Evolutionary conservation across 2,329 filamentous ascomycete species (phyloP).

Genomic region (Ophiosphaerella korrae): DNA sequence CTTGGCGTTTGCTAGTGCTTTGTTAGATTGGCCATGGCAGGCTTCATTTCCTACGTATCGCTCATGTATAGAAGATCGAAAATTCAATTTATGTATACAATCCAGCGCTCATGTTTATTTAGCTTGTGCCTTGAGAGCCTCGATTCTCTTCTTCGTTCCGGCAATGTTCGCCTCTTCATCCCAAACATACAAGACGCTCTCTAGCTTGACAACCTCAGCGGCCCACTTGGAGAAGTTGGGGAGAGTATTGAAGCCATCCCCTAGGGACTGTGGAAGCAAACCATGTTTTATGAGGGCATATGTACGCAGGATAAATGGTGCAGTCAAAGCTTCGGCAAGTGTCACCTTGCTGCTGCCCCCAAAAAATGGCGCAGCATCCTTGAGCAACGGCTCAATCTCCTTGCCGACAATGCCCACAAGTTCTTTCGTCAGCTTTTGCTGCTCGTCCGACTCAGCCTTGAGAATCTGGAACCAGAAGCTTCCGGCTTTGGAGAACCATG

Average conservation of each 20-base stretch:
- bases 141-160: constrained; percentile 27
- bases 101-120: constrained; percentile 5
- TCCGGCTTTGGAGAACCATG: constrained; percentile 68
- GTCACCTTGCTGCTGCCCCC: constrained; percentile 62
- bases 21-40: not conserved
- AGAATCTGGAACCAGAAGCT: constrained; percentile 53
- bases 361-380: constrained; percentile 53
- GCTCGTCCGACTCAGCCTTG: constrained; percentile 56
- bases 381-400: constrained; percentile 75
- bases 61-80: not conserved
- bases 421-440: constrained; percentile 55
- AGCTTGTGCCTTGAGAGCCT: constrained; percentile 29
- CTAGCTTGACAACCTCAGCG: constrained; percentile 62
- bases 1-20: constrained; percentile 3
- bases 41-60: not conserved
- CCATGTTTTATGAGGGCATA: constrained; percentile 60
- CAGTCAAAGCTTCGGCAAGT: constrained; percentile 71
- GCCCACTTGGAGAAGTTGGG: constrained; percentile 74
- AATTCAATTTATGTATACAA: too few relatives aligned
- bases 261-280: constrained; percentile 58
- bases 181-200: constrained; percentile 63
- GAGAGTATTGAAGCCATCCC: constrained; percentile 57
- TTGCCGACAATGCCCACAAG: constrained; percentile 65
- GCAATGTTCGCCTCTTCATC: constrained; percentile 34
- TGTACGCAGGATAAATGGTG: constrained; percentile 69